Evolutionary conservation across 2,329 filamentous ascomycete species (phyloP), one percentile per base, ranked within the genome.

Genomic region (Diplocarpon mali): DNA sequence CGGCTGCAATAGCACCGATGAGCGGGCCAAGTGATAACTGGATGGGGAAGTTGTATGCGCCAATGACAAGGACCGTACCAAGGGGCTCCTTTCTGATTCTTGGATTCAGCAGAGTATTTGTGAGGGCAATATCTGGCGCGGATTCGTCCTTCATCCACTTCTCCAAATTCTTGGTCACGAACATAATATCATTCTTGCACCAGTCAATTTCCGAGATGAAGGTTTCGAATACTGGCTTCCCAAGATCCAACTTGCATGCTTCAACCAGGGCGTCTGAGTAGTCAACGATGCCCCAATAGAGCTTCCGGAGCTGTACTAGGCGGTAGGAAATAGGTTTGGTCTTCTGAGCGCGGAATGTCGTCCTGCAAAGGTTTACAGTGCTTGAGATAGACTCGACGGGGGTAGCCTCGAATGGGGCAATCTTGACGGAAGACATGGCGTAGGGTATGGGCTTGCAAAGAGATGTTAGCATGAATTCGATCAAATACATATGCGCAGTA

Each of bases 41-140:
- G 62, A 95, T 70, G 41, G 92, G 92, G 64, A 89, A 95, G 70
- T 98, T 98, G 76, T 86, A 96, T 35, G 92, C 80, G 46, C 88
- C 87, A 60, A 96, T 93, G 58, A 95, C 78, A 56, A 96, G 70
- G 10, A 86, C 78, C 34, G 79, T 70, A 30, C 92, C 92, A 46
- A 95, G 65, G 1, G 92, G 92, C 60, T 96, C 90, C 67, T 94
- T 93, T 53, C 80, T 73, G 62, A 93, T 80, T 60, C 75, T 81
- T 31, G 88, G 83, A 45, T 71, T 80, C 67, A 94, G 73, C 35
- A 83, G 61, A 54, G 73, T 73, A 65, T 81, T 86, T 35, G 73
- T 71, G 37, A 87, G 61, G 11, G 80, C 70, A 14, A 93, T 81
- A 60, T 87, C 81, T 35, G 69, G 66, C 28, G 86, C 71, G 57